Evolutionary conservation across 2,329 filamentous ascomycete genomes (phyloP).

Genomic region (Domatiomyces globalis): DNA sequence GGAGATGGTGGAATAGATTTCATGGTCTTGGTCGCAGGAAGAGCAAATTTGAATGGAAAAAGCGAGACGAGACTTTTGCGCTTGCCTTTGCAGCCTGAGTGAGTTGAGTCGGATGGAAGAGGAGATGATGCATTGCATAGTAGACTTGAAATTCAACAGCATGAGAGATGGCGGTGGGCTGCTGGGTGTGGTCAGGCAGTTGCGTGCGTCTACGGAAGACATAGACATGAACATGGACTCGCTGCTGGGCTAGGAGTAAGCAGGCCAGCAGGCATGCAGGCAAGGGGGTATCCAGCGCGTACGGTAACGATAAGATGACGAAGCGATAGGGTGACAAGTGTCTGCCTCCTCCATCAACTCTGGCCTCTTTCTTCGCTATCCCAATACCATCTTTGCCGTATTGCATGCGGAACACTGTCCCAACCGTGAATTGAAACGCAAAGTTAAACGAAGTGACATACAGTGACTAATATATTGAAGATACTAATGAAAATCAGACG

Average conservation of each 20-base stretch:
- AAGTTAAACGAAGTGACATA: no score
- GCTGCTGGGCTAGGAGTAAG: not conserved
- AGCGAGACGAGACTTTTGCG: not conserved
- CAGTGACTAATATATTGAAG: no score
- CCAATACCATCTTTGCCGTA: no score
- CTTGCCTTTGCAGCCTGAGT: not conserved
- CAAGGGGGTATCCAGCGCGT: not conserved
- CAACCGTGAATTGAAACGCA: no score
- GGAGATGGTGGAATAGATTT: conserved; percentile 1
- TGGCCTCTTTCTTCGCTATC: no score
- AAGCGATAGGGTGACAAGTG: not conserved
- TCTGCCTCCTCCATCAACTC: no score
- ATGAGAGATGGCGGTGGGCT: not conserved
- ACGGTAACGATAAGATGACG: not conserved
- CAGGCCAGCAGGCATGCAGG: not conserved
- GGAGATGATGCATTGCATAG: not conserved
- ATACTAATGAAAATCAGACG: no score
- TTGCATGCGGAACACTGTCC: no score
- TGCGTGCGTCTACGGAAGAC: not conserved
- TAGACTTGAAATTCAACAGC: not conserved
- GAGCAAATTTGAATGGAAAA: conserved; percentile 1
- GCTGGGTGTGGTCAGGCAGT: not conserved
- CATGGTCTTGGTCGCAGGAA: conserved; percentile 1
- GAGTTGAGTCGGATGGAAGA: not conserved
- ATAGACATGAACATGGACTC: not conserved